A percentile compares a stretch with the other conserved stretches of the same genome.
Conservation (phyloP, 441 rosid species). For the Jatropha podagrica region DNA sequence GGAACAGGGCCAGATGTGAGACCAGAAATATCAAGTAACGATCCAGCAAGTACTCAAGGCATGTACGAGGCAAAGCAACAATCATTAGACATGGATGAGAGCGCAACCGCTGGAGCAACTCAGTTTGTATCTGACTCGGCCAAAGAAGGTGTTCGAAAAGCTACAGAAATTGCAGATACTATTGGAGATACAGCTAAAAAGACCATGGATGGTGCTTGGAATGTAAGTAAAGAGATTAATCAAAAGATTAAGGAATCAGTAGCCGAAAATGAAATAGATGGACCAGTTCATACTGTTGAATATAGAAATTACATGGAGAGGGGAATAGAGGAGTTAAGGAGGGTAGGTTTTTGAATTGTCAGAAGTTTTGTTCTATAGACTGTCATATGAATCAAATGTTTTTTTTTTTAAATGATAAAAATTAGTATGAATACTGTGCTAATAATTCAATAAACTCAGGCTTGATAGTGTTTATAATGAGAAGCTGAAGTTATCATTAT, state of each 20-base stretch:
- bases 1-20: too few species aligned
- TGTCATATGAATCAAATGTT: too few species aligned
- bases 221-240: constrained; percentile 36
- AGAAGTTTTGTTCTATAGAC: too few species aligned
- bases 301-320: constrained; percentile 21
- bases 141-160: constrained; percentile 40
- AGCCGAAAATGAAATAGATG: constrained; percentile 19
- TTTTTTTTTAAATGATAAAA: too few species aligned
- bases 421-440: too few species aligned
- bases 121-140: constrained; percentile 37
- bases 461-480: too few species aligned
- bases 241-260: constrained; percentile 34
- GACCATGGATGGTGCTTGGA: constrained; percentile 50
- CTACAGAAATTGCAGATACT: constrained; percentile 34
- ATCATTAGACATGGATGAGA: constrained; percentile 18
- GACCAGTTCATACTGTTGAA: constrained; percentile 33
- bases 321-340: neutral
- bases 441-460: too few species aligned
- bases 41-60: neutral
- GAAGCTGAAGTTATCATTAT: too few species aligned
- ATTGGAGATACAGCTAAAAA: constrained; percentile 41
- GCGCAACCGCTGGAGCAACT: neutral
- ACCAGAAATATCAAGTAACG: too few species aligned
- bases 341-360: neutral
- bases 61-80: constrained; percentile 27